Base-by-base conservation (phyloP, 2,329 filamentous ascomycete species). In the Exophiala sp. region DNA sequence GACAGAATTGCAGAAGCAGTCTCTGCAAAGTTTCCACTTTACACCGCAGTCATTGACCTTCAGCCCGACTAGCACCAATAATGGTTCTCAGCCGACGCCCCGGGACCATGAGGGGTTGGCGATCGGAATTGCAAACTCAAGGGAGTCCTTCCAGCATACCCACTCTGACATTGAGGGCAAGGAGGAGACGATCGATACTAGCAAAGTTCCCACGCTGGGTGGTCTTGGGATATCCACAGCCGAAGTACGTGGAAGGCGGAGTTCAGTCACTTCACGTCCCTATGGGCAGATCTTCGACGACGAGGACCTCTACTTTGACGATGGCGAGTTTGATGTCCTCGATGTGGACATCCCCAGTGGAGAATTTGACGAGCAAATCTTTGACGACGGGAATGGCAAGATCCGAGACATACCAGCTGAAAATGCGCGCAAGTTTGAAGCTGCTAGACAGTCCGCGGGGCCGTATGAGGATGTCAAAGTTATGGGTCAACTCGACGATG, bases 281-380 rank as follows among this genome's bases (percentile, higher is more conserved):
- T 49, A 57, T 9, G 57, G 52, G 12, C 55, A 62, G 34, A 52
- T 58, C 5, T 63, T 62, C 43, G 55, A 63, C 33, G 61, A 73
- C 24, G 72, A 75, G 45, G 73, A 77, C 52, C 55, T 77, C 24
- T 77, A 76, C 48, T 77, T 74, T 56, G 74, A 77, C 48, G 74
- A 76, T 61, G 74, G 74, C 20, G 59, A 65, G 43, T 62, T 66
- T 54, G 62, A 47, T 33, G 38, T 57, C 34, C 35, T 55, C 12
- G 46, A 55, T 12, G 18, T 50, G 9, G 43, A 50, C 16, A 58
- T 62, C 18, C 63, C 65, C 8, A 65, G 64, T n/a, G 65, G 65
- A 29, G 60, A 58, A 1, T 76, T 78, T 58, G 75, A 78, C 53
- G 75, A 78, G 61, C 73, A 73, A 7, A 70, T 76, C 8, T 75